Evolutionary conservation across 345 rosid species (phyloP).

Genomic region (Barbarea vulgaris): DNA sequence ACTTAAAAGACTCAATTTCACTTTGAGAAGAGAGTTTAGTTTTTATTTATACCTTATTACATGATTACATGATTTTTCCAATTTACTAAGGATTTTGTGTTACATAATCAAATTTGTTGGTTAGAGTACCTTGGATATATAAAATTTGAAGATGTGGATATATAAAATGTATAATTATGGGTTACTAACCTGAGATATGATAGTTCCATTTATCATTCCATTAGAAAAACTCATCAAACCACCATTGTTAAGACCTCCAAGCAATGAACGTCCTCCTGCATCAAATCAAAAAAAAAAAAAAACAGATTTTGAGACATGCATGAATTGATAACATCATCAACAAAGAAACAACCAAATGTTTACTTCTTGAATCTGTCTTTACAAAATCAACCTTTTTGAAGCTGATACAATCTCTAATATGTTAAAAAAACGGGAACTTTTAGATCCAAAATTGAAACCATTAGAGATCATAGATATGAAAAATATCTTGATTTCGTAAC

Average conservation of each 20-base stretch:
- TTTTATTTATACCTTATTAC: conserved; percentile 73
- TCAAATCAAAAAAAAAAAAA: not conserved
- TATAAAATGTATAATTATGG: not conserved
- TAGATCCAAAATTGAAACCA: too few relatives aligned
- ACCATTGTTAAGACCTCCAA: conserved; percentile 52
- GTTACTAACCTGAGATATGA: conserved; percentile 54
- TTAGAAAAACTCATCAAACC: conserved; percentile 38
- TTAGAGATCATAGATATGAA: too few relatives aligned
- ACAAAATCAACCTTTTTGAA: not conserved
- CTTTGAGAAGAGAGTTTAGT: not conserved
- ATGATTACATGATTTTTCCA: too few relatives aligned
- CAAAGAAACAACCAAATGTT: not conserved
- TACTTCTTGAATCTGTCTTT: not conserved
- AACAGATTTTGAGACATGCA: not conserved
- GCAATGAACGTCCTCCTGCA: conserved; percentile 48
- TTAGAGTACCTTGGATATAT: too few relatives aligned
- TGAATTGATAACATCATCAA: not conserved
- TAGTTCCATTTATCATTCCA: conserved; percentile 39
- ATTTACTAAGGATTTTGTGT: too few relatives aligned
- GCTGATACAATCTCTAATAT: not conserved
- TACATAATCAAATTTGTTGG: too few relatives aligned
- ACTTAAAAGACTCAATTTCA: not conserved
- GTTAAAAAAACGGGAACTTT: not conserved
- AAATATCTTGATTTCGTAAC: too few relatives aligned
- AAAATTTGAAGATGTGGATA: not conserved